These are phyloP conservation scores for Cladorrhinum sp. DNA, from an alignment of 2,329 filamentous ascomycete genomes.

Conservation along the genomic window DNA sequence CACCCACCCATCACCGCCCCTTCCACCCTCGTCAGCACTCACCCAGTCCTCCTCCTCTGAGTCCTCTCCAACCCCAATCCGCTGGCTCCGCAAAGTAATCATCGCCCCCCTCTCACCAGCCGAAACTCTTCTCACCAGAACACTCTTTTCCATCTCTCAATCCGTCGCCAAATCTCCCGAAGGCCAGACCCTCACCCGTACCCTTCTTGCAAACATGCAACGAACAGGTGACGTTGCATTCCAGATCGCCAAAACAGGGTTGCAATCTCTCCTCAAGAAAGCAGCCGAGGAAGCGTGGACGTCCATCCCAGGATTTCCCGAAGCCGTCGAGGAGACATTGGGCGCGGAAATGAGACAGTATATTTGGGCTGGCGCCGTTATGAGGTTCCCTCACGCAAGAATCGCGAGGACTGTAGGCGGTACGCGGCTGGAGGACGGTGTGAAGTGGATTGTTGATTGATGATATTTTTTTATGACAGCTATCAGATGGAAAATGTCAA, in stretches of 20 bases:
- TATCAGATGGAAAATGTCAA: no score
- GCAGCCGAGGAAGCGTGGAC: not conserved
- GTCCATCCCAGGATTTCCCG: not conserved
- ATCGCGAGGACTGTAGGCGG: slow-evolving; percentile 26
- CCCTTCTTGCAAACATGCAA: not conserved
- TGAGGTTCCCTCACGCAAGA: not conserved
- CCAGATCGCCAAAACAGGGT: not conserved
- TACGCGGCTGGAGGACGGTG: not conserved
- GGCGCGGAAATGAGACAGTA: slow-evolving; percentile 8
- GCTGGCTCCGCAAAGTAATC: not conserved
- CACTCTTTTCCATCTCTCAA: not conserved
- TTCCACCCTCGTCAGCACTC: not conserved
- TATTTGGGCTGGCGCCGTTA: slow-evolving; percentile 5
- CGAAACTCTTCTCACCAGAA: not conserved
- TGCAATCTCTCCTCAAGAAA: slow-evolving; percentile 1
- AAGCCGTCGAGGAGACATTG: not conserved
- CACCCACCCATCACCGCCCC: not conserved
- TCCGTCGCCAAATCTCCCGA: not conserved
- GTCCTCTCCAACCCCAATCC: not conserved
- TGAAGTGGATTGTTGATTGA: not conserved
- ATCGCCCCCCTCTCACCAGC: not conserved
- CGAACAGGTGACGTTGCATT: not conserved
- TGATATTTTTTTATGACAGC: no score
- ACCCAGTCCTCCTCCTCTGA: not conserved
- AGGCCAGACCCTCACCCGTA: not conserved